A percentile compares a stretch with the other conserved stretches of the same genome.
phyloP scores from a whole-genome alignment of 257 asterid species.

The Solanum pimpinellifolium region DNA sequence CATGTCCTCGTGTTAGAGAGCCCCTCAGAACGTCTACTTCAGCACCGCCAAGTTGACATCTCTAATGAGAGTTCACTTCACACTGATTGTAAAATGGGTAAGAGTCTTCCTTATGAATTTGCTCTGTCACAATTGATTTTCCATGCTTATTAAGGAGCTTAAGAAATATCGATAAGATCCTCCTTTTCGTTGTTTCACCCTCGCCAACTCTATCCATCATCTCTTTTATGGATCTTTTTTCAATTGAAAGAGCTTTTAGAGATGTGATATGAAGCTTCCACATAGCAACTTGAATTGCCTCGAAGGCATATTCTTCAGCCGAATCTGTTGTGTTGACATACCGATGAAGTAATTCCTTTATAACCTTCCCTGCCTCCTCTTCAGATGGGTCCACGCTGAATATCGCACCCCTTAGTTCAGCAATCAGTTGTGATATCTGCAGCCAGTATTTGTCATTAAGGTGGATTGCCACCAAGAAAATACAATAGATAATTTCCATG shows the following conservation, averaged over 20 bases:
- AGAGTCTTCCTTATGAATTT: not conserved
- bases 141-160: not conserved
- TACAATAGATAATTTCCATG: not conserved
- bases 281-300: conserved; percentile 1
- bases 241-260: not conserved
- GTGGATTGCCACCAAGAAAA: not conserved
- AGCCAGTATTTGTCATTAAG: not conserved
- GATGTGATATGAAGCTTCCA: conserved; percentile 2
- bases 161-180: not conserved
- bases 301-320: not conserved
- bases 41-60: not conserved
- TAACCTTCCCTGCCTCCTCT: not conserved
- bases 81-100: not conserved
- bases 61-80: not conserved
- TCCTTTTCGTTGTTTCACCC: not conserved
- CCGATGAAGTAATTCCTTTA: not conserved
- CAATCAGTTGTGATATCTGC: not conserved
- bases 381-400: not conserved
- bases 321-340: not conserved
- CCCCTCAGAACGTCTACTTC: not conserved
- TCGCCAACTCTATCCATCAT: not conserved
- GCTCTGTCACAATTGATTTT: not conserved
- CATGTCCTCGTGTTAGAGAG: conserved; percentile 16
- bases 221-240: conserved; percentile 2
- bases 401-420: not conserved